Percentiles rank a stretch among this genome's conserved stretches.
Evolutionary conservation across 371 early-diverging fungal genomes (phyloP).

Genomic region (Saksenaea vasiformis): DNA sequence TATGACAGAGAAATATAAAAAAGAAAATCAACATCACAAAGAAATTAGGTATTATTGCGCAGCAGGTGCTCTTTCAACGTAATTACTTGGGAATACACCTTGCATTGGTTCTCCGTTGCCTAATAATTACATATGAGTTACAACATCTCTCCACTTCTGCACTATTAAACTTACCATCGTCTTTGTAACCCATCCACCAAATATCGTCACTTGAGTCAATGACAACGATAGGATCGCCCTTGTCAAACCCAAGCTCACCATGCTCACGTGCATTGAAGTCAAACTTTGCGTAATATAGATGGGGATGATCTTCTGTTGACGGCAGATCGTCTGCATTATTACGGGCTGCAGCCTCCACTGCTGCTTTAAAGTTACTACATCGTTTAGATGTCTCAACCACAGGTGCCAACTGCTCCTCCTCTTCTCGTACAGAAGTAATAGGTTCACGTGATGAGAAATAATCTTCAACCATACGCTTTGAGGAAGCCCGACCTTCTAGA

Average conservation of each 20-base stretch:
- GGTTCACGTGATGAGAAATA: slow-evolving; percentile 33
- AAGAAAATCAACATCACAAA: not conserved
- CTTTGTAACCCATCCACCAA: slow-evolving; percentile 85
- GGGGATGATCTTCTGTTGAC: slow-evolving; percentile 41
- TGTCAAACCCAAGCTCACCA: slow-evolving; percentile 77
- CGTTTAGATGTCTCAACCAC: slow-evolving; percentile 24
- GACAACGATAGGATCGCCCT: slow-evolving; percentile 76
- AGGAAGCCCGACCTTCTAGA: slow-evolving; percentile 40
- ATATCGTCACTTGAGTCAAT: slow-evolving; percentile 79
- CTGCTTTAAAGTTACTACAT: slow-evolving; percentile 43
- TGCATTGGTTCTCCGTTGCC: slow-evolving; percentile 34
- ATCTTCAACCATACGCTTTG: slow-evolving; percentile 44
- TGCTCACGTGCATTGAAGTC: slow-evolving; percentile 76
- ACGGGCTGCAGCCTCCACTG: slow-evolving; percentile 38
- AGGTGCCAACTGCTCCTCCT: not conserved
- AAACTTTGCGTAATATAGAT: slow-evolving; percentile 73
- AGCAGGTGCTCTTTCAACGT: slow-evolving; percentile 54
- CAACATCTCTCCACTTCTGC: not conserved
- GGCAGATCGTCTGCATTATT: slow-evolving; percentile 38
- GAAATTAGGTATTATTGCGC: not conserved
- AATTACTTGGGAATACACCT: slow-evolving; percentile 83
- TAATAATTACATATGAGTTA: not conserved
- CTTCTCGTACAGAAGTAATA: not conserved
- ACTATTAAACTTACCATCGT: slow-evolving; percentile 44
- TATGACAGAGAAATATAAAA: not conserved